These are phyloP conservation scores for Neurospora sublineolata DNA, from an alignment of 495 filamentous ascomycete genomes.

Conservation along the genomic window DNA sequence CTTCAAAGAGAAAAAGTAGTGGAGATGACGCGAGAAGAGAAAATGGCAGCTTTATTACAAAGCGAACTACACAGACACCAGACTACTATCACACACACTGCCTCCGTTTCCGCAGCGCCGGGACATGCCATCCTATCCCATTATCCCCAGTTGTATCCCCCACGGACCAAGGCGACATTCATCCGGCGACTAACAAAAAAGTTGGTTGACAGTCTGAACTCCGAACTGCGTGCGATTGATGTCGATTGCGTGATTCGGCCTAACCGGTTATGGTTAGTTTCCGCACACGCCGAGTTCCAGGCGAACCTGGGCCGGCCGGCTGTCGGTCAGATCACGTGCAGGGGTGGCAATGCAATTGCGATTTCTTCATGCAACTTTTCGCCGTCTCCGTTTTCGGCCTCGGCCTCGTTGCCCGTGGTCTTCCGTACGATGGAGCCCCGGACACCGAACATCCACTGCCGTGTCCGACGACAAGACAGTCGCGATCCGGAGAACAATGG, in stretches of 20 bases:
- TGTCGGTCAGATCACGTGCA: not conserved
- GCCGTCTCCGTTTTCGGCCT: not conserved
- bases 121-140: not conserved
- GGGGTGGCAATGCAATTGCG: not conserved
- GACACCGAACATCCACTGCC: not conserved
- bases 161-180: not conserved
- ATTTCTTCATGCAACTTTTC: not conserved
- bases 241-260: conserved; percentile 19
- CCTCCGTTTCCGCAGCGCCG: not conserved
- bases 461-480: not conserved
- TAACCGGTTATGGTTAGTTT: conserved; percentile 7
- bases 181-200: not conserved
- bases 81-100: not conserved
- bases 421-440: not conserved
- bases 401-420: not conserved
- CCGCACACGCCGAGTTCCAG: not conserved
- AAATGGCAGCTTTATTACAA: not conserved
- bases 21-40: not conserved
- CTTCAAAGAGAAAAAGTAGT: not conserved
- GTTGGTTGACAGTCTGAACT: not conserved
- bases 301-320: not conserved
- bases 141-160: not conserved
- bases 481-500: not conserved
- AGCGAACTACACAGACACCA: not conserved
- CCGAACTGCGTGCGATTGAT: conserved; percentile 12